Conservation (phyloP, 2,329 filamentous ascomycete species). For the Raffaelea ambrosiae region DNA sequence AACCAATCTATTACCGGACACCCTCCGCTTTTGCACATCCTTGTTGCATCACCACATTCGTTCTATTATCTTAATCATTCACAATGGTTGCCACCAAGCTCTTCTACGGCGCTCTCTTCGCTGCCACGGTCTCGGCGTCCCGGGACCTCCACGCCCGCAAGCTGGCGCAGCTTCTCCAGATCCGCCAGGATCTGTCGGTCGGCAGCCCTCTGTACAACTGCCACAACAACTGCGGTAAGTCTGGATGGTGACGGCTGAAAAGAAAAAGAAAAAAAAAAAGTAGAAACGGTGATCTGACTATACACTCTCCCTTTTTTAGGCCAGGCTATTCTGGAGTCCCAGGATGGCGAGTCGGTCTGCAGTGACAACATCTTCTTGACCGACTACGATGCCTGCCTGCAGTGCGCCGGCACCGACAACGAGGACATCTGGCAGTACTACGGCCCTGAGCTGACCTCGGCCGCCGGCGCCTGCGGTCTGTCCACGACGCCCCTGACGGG, state of each 20-base stretch:
- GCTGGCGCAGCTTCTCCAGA: conserved; percentile 3
- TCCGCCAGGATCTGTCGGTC: conserved; percentile 23
- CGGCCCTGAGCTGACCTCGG: conserved; percentile 20
- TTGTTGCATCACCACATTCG: no score
- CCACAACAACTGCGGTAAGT: conserved; percentile 34
- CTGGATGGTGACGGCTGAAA: no score
- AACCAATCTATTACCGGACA: no score
- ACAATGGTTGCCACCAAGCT: conserved; percentile 12
- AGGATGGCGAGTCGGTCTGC: conserved; percentile 20
- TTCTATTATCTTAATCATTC: background rate
- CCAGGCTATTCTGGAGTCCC: conserved; percentile 27
- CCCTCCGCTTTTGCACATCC: no score
- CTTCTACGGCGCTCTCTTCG: conserved; percentile 4
- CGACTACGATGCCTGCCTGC: conserved; percentile 30
- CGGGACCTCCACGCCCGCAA: background rate
- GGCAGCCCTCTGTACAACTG: conserved; percentile 32
- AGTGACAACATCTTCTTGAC: conserved; percentile 25
- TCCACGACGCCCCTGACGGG: conserved; percentile 14
- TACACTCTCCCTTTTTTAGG: no score
- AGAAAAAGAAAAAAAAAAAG: no score
- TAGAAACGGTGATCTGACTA: no score
- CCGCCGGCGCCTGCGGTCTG: conserved; percentile 20
- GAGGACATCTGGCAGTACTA: conserved; percentile 33
- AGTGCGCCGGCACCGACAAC: conserved; percentile 29
- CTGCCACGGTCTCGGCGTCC: conserved; percentile 6